A percentile compares a stretch with the other conserved stretches of the same genome.
Evolutionary conservation across 805 yeast species (phyloP).

Genomic region (Kazachstania psychrophila): DNA sequence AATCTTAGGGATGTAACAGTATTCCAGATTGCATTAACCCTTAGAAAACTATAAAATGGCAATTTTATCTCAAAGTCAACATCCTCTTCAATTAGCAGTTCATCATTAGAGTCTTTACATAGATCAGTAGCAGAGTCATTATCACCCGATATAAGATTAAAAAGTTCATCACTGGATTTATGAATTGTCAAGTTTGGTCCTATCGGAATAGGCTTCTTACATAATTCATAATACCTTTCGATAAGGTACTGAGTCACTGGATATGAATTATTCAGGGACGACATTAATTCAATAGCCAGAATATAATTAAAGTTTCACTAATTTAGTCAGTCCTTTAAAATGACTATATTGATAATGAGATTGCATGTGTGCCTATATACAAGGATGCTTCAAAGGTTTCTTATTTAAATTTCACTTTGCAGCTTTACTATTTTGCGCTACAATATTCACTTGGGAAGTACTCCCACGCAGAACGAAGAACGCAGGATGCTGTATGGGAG

Average conservation of each 20-base stretch:
- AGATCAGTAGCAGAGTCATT: background rate
- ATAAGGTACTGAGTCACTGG: constrained; percentile 14
- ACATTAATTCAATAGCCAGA: too few relatives aligned
- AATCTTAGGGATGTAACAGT: background rate
- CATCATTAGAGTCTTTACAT: background rate
- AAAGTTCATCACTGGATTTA: constrained; percentile 6
- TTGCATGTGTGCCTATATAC: too few relatives aligned
- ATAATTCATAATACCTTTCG: constrained; percentile 8
- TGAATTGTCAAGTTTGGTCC: constrained; percentile 5
- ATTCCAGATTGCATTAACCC: background rate
- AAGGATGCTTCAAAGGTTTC: too few relatives aligned
- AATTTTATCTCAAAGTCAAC: background rate
- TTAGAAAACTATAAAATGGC: background rate
- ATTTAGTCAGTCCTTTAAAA: too few relatives aligned
- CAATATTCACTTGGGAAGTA: too few relatives aligned
- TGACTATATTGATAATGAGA: too few relatives aligned
- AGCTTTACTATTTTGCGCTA: too few relatives aligned
- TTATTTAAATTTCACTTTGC: too few relatives aligned
- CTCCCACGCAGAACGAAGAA: too few relatives aligned
- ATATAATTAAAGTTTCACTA: too few relatives aligned
- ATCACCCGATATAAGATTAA: constrained; percentile 3
- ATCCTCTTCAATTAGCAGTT: background rate
- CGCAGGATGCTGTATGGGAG: too few relatives aligned
- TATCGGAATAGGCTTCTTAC: constrained; percentile 1
- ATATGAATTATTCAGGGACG: too few relatives aligned